Conservation (phyloP, 2,329 filamentous ascomycete species). For the Raffaelea albimanens region DNA sequence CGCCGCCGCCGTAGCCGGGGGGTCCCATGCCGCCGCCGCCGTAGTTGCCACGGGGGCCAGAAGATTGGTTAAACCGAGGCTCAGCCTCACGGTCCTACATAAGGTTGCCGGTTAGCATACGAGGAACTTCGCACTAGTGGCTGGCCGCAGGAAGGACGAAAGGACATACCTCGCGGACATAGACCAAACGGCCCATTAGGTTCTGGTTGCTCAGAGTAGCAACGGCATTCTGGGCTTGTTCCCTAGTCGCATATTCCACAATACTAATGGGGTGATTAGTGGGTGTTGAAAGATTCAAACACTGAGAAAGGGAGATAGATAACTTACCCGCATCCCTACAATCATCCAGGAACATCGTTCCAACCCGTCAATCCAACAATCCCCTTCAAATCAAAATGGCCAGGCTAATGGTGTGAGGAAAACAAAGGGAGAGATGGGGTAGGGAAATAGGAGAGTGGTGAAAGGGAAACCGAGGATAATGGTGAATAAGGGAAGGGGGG, state of each 20-base stretch:
- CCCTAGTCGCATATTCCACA: conserved; percentile 99
- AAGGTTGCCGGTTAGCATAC: conserved; percentile 11
- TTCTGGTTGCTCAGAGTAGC: conserved; percentile 98
- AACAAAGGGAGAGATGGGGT: conserved; percentile 51
- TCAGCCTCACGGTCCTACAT: conserved; percentile 90
- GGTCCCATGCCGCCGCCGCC: conserved; percentile 8
- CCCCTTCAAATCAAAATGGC: conserved; percentile 58
- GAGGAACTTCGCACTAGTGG: background rate
- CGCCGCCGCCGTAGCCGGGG: conserved; percentile 14
- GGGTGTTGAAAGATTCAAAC: background rate
- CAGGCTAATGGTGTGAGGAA: conserved; percentile 38
- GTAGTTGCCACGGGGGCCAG: conserved; percentile 50
- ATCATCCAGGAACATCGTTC: conserved; percentile 74
- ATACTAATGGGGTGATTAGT: conserved; percentile 50
- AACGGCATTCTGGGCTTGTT: conserved; percentile 97
- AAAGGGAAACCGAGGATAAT: background rate
- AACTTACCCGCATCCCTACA: conserved; percentile 99
- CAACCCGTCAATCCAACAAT: conserved; percentile 98
- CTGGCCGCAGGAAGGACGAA: background rate
- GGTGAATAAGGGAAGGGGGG: background rate
- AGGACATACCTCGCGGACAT: conserved; percentile 79
- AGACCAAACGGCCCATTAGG: conserved; percentile 95
- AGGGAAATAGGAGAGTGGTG: conserved; percentile 4
- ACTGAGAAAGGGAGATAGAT: background rate
- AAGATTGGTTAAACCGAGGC: conserved; percentile 82